Evolutionary conservation across 2,329 filamentous ascomycete genomes (phyloP).

Genomic region (Pezicula radicicola): DNA sequence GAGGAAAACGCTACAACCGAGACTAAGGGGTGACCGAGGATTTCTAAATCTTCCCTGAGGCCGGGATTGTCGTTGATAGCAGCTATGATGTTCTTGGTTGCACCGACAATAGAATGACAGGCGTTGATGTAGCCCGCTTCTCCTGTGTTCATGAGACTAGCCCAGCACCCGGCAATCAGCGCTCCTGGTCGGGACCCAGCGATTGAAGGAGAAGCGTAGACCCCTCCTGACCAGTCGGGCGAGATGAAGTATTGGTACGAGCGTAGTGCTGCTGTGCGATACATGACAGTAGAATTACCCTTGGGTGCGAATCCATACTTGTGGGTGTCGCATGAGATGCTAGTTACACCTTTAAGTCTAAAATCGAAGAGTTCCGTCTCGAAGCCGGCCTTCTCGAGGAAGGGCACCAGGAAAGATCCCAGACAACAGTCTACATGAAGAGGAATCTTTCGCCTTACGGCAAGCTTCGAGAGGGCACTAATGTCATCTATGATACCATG

Average conservation of each 20-base stretch:
- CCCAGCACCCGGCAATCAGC: constrained; percentile 94
- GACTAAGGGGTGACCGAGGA: constrained; percentile 83
- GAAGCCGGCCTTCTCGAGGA: constrained; percentile 91
- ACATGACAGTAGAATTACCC: constrained; percentile 90
- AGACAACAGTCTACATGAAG: constrained; percentile 98
- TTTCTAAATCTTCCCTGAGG: constrained; percentile 68
- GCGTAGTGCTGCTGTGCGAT: constrained; percentile 75
- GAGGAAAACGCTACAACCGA: constrained; percentile 86
- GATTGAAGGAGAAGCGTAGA: constrained; percentile 90
- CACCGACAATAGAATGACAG: constrained; percentile 83
- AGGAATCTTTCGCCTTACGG: constrained; percentile 73
- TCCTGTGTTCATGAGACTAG: constrained; percentile 83
- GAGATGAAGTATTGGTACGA: constrained; percentile 96
- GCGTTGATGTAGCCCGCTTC: constrained; percentile 84
- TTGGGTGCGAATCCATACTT: constrained; percentile 99
- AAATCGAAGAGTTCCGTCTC: constrained; percentile 89
- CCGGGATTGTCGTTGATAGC: constrained; percentile 68
- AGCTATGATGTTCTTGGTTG: constrained; percentile 77
- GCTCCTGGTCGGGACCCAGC: constrained; percentile 91
- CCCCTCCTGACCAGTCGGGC: constrained; percentile 91
- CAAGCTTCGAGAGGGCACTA: constrained; percentile 76
- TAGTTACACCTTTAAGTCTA: constrained; percentile 87
- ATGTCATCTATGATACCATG: constrained; percentile 99
- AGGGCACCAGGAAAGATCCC: constrained; percentile 90
- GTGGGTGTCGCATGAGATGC: constrained; percentile 95